Evolutionary conservation across 352 stramenopile genomes (phyloP).

Genomic region (Pythium rhizo-oryzae): DNA sequence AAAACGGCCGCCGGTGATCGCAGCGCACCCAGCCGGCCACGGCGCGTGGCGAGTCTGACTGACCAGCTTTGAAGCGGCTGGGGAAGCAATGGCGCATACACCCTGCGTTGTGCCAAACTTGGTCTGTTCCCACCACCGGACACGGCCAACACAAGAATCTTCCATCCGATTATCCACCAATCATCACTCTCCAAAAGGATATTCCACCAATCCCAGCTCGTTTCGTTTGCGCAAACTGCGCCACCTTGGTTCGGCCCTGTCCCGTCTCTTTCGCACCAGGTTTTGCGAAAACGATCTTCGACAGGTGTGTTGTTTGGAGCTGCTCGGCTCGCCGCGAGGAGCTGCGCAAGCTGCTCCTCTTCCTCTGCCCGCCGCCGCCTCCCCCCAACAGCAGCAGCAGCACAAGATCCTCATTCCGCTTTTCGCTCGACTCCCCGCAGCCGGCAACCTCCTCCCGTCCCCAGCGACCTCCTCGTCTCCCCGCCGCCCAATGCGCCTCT

Average conservation of each 20-base stretch:
- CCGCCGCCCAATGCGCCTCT: constrained; percentile 55
- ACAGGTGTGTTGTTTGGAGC: constrained; percentile 15
- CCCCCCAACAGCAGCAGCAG: too few species aligned
- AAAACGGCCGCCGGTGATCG: not conserved
- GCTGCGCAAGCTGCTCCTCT: not conserved
- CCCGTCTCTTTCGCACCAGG: constrained; percentile 21
- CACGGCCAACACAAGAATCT: constrained; percentile 32
- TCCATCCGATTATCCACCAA: constrained; percentile 26
- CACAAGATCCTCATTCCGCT: constrained; percentile 23
- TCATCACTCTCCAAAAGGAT: not conserved
- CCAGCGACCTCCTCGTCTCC: too few species aligned
- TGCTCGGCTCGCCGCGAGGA: constrained; percentile 2
- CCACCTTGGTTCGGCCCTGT: not conserved
- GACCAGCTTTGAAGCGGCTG: not conserved
- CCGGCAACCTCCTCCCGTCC: too few species aligned
- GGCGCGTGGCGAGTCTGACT: too few species aligned
- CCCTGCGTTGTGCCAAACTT: constrained; percentile 13
- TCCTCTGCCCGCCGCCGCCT: not conserved
- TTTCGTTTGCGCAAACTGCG: constrained; percentile 33
- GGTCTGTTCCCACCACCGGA: constrained; percentile 9
- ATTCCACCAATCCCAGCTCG: constrained; percentile 25
- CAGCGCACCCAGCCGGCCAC: too few species aligned
- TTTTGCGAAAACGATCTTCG: constrained; percentile 41
- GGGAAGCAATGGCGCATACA: constrained; percentile 34
- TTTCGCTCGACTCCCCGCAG: constrained; percentile 28